Percentiles rank a stretch among this genome's conserved stretches.
phyloP scores from a whole-genome alignment of 192 early-diverging fungal species.

The Coemansia sp. region DNA sequence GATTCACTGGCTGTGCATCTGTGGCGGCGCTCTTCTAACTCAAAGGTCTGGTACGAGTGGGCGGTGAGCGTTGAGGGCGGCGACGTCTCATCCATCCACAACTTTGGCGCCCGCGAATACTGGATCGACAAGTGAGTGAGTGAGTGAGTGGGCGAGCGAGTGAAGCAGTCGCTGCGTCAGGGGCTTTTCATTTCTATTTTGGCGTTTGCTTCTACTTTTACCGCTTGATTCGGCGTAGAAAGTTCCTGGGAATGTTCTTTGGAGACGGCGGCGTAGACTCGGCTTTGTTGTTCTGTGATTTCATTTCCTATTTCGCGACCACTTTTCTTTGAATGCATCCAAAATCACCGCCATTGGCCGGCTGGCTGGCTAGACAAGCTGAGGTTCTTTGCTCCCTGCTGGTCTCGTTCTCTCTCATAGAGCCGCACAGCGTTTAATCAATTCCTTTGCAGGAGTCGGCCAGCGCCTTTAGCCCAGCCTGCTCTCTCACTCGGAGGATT shows the following conservation, averaged over 20 bases:
- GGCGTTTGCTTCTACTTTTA: background rate
- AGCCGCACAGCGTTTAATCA: no score
- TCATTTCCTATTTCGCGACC: background rate
- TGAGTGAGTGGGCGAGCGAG: background rate
- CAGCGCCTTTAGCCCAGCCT: no score
- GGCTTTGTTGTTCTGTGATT: no score
- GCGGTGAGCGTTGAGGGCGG: slow-evolving; percentile 38
- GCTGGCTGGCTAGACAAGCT: no score
- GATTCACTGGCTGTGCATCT: slow-evolving; percentile 74
- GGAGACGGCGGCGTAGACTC: no score
- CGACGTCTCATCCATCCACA: slow-evolving; percentile 34
- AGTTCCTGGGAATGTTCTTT: background rate
- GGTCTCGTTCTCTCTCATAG: background rate
- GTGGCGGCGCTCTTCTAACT: slow-evolving; percentile 76
- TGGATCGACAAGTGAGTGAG: slow-evolving; percentile 37
- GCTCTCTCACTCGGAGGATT: no score
- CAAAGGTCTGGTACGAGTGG: slow-evolving; percentile 99
- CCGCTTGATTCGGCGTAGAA: background rate
- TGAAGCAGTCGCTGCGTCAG: background rate
- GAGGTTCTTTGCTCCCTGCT: no score
- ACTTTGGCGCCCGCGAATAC: slow-evolving; percentile 34
- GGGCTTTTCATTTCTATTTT: background rate
- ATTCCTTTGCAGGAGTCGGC: no score
- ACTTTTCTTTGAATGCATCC: background rate
- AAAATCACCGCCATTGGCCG: background rate